Evolutionary conservation across 176 grass and related monocot genomes (phyloP), one percentile per base, ranked within the genome.

Genomic region (Poa annua): DNA sequence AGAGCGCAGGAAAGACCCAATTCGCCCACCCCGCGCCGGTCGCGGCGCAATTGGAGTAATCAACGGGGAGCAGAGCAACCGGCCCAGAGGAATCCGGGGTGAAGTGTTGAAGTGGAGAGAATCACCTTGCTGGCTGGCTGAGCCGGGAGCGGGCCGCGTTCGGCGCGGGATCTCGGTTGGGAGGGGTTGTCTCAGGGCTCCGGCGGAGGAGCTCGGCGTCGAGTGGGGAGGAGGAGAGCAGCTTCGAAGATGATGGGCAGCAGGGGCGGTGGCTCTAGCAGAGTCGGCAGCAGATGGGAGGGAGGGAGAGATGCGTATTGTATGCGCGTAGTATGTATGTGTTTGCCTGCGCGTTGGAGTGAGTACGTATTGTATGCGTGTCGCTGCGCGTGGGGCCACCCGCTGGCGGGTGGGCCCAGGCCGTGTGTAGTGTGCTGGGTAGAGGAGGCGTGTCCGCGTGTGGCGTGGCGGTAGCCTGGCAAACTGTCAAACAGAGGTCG

Each of bases 81-180:
- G 15, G 50, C 60, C 6, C 19, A 48, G 50, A 65, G 59, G 38
- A 50, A 79, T 49, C 56, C 48, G 8, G n/a, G 52, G 38, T 7
- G 26, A 41, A 62, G 22, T 16, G 15, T 4, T 11, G 17, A 84
- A 71, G 78, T 11, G 17, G 79, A 78, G 78, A 68, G 45, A 33
- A 59, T 83, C 80, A 86, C 88, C 87, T n/a, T n/a, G n/a, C n/a
- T 29, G 29, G 29, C 29, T 85, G 20, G 74, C 36, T 66, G n/a
- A 15, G 83, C 33, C 32, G 11, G 66, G 22, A n/a, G 9, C 6
- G 32, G 21, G 56, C 11, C 38, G 29, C n/a, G n/a, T 32, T 19
- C 3, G 80, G 64, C 35, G 35, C 47, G 33, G 73, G 73, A 84
- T 68, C 82, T 15, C 61, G 48, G 20, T 21, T n/a, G 67, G 32